Conservation (phyloP, 163 green algal species). For the Scenedesmus sp. region DNA sequence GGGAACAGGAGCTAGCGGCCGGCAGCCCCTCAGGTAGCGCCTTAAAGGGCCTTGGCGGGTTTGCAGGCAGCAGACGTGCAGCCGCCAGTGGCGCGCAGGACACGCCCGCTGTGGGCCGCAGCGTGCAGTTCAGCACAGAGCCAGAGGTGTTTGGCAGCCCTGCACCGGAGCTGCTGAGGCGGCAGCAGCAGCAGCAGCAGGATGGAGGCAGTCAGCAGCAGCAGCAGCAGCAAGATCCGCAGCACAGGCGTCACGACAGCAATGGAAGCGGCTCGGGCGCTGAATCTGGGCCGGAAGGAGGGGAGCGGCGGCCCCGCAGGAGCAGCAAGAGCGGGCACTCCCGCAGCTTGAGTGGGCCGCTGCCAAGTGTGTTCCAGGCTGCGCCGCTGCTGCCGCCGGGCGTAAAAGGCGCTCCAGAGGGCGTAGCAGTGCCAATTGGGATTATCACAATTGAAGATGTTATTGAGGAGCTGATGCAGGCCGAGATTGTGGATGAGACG, state of each 20-base stretch:
- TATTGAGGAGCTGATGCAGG: conserved; percentile 87
- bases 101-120: background rate
- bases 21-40: background rate
- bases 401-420: background rate
- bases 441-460: conserved; percentile 94
- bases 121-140: conserved; percentile 11
- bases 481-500: conserved; percentile 88
- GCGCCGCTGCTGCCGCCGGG: background rate
- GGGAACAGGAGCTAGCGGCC: background rate
- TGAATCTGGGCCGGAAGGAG: background rate
- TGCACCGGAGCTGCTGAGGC: background rate
- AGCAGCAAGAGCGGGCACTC: background rate
- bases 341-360: conserved; percentile 19
- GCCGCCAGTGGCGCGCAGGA: background rate
- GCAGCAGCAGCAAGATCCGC: background rate
- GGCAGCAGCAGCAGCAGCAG: conserved; percentile 12
- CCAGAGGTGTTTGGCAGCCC: background rate
- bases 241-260: background rate
- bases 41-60: background rate
- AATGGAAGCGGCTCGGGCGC: background rate
- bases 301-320: background rate
- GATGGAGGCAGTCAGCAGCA: background rate
- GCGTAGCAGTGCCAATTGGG: conserved; percentile 46
- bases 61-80: background rate
- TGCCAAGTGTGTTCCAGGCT: background rate